Percentiles rank a stretch among this genome's conserved stretches.
Conservation (phyloP, 2,329 filamentous ascomycete species). For the Ceratocystis colombiana region DNA sequence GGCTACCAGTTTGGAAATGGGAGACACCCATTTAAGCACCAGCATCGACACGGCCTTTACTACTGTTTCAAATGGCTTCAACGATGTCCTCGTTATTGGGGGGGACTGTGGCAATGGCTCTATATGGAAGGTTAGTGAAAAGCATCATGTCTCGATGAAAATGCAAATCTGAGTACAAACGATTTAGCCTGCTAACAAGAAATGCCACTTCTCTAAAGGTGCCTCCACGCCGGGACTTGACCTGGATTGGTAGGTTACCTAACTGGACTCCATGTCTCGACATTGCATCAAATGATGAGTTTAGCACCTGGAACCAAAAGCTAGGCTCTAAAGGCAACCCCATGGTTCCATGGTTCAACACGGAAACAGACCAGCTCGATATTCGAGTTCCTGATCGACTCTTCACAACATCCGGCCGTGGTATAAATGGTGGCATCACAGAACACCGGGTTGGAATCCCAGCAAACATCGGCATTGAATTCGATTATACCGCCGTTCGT, state of each 20-base stretch:
- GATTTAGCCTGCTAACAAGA: not conserved
- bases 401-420: constrained; percentile 58
- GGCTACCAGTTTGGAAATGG: constrained; percentile 25
- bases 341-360: constrained; percentile 28
- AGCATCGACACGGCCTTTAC: constrained; percentile 77
- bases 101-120: constrained; percentile 70
- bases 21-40: constrained; percentile 36
- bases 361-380: constrained; percentile 23
- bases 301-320: constrained; percentile 31
- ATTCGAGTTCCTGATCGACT: constrained; percentile 41
- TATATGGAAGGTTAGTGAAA: constrained; percentile 54
- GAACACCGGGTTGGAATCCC: constrained; percentile 62
- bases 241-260: constrained; percentile 42
- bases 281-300: constrained; percentile 40
- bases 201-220: constrained; percentile 34
- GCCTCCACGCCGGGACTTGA: constrained; percentile 43
- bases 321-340: constrained; percentile 27
- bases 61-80: constrained; percentile 55
- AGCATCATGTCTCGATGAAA: not conserved
- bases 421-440: constrained; percentile 51
- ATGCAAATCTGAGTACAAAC: not conserved
- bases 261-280: constrained; percentile 55
- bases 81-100: constrained; percentile 69
- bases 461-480: constrained; percentile 52
- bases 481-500: constrained; percentile 43